Percentiles rank a stretch among this genome's conserved stretches.
Evolutionary conservation across 441 rosid genomes (phyloP).

Genomic region (Theobroma grandiflorum): DNA sequence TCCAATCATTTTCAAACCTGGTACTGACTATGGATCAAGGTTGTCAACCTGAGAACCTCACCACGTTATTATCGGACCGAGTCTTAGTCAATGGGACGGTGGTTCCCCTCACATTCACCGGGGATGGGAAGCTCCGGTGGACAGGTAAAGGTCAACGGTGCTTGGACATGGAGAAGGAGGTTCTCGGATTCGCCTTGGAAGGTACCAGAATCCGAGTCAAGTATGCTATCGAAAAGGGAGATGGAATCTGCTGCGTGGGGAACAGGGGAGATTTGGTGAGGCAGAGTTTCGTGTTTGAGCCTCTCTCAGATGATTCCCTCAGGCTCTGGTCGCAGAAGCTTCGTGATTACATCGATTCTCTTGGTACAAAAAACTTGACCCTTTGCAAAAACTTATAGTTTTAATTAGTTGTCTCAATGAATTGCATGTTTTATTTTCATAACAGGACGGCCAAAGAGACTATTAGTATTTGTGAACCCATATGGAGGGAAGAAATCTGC

Average conservation of each 20-base stretch:
- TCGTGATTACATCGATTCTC: slow-evolving; percentile 58
- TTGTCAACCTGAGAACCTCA: slow-evolving; percentile 32
- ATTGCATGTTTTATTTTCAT: neutral
- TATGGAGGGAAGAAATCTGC: slow-evolving; percentile 86
- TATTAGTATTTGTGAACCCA: slow-evolving; percentile 80
- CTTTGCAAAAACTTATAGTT: neutral
- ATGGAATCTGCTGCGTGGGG: slow-evolving; percentile 56
- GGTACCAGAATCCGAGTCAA: slow-evolving; percentile 60
- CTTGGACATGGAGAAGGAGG: slow-evolving; percentile 58
- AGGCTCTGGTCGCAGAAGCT: slow-evolving; percentile 65
- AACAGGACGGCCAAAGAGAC: slow-evolving; percentile 79
- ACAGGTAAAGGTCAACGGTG: slow-evolving; percentile 44
- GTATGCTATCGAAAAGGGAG: slow-evolving; percentile 47
- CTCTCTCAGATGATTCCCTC: slow-evolving; percentile 59
- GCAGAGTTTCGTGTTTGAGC: slow-evolving; percentile 74
- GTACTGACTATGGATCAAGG: slow-evolving; percentile 33
- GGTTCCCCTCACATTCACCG: slow-evolving; percentile 50
- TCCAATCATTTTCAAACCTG: neutral
- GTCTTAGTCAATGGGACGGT: slow-evolving; percentile 52
- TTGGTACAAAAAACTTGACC: slow-evolving; percentile 48
- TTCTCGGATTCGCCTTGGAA: slow-evolving; percentile 66
- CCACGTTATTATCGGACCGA: slow-evolving; percentile 53
- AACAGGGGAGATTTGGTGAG: slow-evolving; percentile 54
- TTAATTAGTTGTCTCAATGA: neutral
- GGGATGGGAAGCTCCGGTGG: slow-evolving; percentile 70